These are phyloP conservation scores for Sporisorium reilianum DNA, from an alignment of 1,284 basidiomycete species.

Conservation along the genomic window DNA sequence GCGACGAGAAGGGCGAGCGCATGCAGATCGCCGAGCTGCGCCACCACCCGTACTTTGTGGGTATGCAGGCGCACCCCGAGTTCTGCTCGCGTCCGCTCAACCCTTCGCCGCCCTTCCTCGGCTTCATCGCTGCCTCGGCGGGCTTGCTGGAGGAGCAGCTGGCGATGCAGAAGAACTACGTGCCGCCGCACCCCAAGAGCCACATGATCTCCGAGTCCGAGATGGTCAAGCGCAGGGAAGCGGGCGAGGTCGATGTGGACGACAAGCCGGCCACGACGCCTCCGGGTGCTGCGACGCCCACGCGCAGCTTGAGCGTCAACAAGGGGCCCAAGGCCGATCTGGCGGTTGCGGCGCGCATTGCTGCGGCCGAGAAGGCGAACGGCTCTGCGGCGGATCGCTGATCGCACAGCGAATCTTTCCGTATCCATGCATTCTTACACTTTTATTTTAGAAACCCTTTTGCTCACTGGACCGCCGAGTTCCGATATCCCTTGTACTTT, in stretches of 20 bases:
- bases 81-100: slow-evolving; percentile 99
- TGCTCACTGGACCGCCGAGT: no score
- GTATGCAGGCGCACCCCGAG: slow-evolving; percentile 96
- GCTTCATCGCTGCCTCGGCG: slow-evolving; percentile 89
- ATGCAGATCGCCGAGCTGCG: slow-evolving; percentile 94
- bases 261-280: slow-evolving; percentile 54
- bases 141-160: slow-evolving; percentile 81
- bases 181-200: slow-evolving; percentile 72
- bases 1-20: slow-evolving; percentile 93
- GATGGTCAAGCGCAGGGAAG: slow-evolving; percentile 49
- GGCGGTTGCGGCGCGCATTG: slow-evolving; percentile 43
- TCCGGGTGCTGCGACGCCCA: slow-evolving; percentile 51
- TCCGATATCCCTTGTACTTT: not conserved
- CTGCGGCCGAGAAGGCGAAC: slow-evolving; percentile 48
- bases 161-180: slow-evolving; percentile 75
- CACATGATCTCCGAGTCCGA: slow-evolving; percentile 63
- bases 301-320: slow-evolving; percentile 41
- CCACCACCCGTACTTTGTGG: slow-evolving; percentile 95
- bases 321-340: slow-evolving; percentile 35
- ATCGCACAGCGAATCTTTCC: not conserved
- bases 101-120: slow-evolving; percentile 96
- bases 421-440: not conserved
- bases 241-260: slow-evolving; percentile 38
- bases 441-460: no score
- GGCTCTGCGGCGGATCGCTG: slow-evolving; percentile 24